phyloP scores from a whole-genome alignment of 768 basidiomycete species.

The Leccinum boreale region DNA sequence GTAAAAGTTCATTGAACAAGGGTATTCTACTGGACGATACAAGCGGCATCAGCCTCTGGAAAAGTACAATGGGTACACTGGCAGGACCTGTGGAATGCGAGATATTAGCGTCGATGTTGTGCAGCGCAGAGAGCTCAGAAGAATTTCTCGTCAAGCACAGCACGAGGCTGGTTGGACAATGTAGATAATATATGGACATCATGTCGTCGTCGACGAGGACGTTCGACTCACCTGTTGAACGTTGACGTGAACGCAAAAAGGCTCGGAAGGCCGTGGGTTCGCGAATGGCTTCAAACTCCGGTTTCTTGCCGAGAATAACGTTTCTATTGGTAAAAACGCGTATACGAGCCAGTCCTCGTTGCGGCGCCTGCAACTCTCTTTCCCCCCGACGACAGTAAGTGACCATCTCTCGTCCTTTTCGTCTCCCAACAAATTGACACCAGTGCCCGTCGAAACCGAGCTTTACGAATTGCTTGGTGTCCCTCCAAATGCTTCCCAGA shows the following conservation, averaged over 20 bases:
- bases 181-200: constrained; percentile 80
- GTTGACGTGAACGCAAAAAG: neutral
- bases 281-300: constrained; percentile 32
- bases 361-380: neutral
- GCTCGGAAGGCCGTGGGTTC: neutral
- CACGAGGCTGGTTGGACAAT: constrained; percentile 71
- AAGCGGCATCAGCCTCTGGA: constrained; percentile 24
- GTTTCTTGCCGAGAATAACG: constrained; percentile 22
- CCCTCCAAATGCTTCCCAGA: constrained; percentile 63
- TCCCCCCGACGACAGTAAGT: constrained; percentile 26
- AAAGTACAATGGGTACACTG: constrained; percentile 11
- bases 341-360: constrained; percentile 1
- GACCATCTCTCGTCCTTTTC: constrained; percentile 1
- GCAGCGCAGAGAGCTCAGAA: constrained; percentile 22
- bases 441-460: constrained; percentile 74
- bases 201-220: constrained; percentile 27
- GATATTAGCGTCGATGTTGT: constrained; percentile 27
- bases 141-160: constrained; percentile 48
- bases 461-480: constrained; percentile 88
- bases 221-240: constrained; percentile 20
- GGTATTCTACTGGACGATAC: constrained; percentile 28
- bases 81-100: constrained; percentile 12
- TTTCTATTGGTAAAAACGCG: constrained; percentile 25
- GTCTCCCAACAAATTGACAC: constrained; percentile 1
- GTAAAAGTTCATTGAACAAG: constrained; percentile 84